phyloP scores from a whole-genome alignment of 2,329 filamentous ascomycete species.

The Raffaelea albimanens region DNA sequence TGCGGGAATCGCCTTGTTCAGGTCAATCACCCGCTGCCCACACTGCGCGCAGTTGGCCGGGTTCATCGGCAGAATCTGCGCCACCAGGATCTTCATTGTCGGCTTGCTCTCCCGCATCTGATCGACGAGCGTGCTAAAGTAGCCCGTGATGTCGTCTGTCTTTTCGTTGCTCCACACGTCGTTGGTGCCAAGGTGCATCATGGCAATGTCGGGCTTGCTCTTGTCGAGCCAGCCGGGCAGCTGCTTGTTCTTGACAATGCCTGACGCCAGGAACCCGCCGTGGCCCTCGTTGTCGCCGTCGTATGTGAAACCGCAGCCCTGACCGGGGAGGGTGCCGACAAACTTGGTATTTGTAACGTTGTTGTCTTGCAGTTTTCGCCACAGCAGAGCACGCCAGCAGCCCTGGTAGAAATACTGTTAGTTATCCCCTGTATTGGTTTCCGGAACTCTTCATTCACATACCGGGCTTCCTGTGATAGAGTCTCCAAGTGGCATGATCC shows the following conservation, averaged over 20 bases:
- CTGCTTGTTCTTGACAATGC: constrained; percentile 26
- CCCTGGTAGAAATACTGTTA: constrained; percentile 8
- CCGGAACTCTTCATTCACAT: background rate
- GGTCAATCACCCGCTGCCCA: constrained; percentile 13
- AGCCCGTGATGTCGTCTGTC: constrained; percentile 22
- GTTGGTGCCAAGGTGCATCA: constrained; percentile 32
- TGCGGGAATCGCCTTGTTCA: constrained; percentile 20
- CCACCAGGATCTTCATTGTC: constrained; percentile 27
- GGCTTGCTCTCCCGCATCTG: constrained; percentile 31
- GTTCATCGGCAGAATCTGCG: constrained; percentile 23
- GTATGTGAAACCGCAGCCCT: constrained; percentile 26
- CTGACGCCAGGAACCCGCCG: constrained; percentile 27
- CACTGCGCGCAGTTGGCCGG: constrained; percentile 19
- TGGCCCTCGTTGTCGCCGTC: constrained; percentile 36
- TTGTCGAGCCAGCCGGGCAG: constrained; percentile 27
- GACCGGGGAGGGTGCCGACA: constrained; percentile 22
- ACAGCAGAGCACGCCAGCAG: constrained; percentile 25
- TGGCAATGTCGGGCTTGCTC: constrained; percentile 30
- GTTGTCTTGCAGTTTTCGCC: constrained; percentile 19
- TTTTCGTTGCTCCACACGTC: constrained; percentile 28
- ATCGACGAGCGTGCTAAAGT: constrained; percentile 26
- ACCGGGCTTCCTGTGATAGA: constrained; percentile 18
- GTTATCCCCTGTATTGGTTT: too few species aligned
- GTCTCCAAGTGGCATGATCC: constrained; percentile 18
- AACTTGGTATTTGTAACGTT: constrained; percentile 23